A percentile compares a stretch with the other conserved stretches of the same genome.
Evolutionary conservation across 2,329 filamentous ascomycete species (phyloP).

Genomic region (Penicillium sp.): DNA sequence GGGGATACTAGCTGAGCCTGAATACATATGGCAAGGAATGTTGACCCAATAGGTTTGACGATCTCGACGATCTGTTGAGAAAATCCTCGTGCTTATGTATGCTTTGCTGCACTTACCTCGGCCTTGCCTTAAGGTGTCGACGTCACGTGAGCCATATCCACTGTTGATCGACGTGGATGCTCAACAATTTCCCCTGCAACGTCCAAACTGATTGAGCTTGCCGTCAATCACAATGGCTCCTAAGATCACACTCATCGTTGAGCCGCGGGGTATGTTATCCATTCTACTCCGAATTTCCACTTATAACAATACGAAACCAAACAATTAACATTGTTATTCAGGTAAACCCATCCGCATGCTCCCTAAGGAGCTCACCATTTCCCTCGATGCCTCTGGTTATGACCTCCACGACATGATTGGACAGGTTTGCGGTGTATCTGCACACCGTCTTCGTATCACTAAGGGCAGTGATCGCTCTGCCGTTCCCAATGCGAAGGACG

Average conservation of each 20-base stretch:
- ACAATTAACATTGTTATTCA: conserved; percentile 27
- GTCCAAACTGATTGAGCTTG: neutral
- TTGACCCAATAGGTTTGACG: neutral
- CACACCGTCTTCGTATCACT: conserved; percentile 63
- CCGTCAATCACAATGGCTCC: conserved; percentile 31
- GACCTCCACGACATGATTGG: conserved; percentile 61
- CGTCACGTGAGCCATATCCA: conserved; percentile 15
- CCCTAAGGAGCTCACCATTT: conserved; percentile 56
- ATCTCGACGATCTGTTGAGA: neutral
- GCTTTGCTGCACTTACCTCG: neutral
- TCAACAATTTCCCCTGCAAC: conserved; percentile 6
- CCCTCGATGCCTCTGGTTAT: conserved; percentile 51
- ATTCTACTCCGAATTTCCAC: neutral
- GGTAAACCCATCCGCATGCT: conserved; percentile 64
- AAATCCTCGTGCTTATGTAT: neutral
- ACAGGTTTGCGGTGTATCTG: conserved; percentile 53
- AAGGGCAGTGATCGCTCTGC: conserved; percentile 63
- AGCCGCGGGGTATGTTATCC: conserved; percentile 42
- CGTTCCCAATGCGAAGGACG: conserved; percentile 54
- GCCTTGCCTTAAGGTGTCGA: conserved; percentile 17
- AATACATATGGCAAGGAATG: no score
- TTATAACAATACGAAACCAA: neutral
- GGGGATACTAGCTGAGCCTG: neutral
- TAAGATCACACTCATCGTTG: conserved; percentile 40
- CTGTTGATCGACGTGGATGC: neutral